A percentile compares a stretch with the other conserved stretches of the same genome.
phyloP scores from a whole-genome alignment of 352 stramenopile genomes.

The Phytopythium ostracodes region DNA sequence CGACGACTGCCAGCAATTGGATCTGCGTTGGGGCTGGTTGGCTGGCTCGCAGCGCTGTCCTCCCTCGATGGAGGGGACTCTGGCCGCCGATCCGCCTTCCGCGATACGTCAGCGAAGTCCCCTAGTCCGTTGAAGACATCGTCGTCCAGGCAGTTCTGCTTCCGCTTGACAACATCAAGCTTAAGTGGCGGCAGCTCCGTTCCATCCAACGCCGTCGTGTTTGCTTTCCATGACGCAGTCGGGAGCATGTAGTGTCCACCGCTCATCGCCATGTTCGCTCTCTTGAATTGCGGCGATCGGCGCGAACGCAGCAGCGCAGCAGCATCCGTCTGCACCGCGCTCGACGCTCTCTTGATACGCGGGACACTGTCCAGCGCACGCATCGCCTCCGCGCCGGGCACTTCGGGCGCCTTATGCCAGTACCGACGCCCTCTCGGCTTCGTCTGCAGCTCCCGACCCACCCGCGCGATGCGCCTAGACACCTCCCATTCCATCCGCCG shows the following conservation, averaged over 20 bases:
- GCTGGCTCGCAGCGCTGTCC: background rate
- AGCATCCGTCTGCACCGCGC: conserved; percentile 1
- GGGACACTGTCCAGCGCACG: background rate
- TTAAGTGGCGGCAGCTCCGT: background rate
- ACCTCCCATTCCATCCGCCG: conserved; percentile 67
- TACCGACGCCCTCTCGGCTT: conserved; percentile 45
- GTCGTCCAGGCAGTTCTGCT: background rate
- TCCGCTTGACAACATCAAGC: background rate
- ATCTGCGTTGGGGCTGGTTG: background rate
- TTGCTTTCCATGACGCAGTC: conserved; percentile 2
- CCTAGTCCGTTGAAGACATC: background rate
- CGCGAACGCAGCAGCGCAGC: no score
- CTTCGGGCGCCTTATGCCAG: conserved; percentile 34
- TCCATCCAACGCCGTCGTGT: background rate
- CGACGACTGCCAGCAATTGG: no score
- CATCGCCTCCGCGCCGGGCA: background rate
- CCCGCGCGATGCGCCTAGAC: conserved; percentile 56
- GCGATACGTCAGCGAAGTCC: background rate
- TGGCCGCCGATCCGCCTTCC: background rate
- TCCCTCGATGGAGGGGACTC: background rate
- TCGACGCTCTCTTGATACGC: background rate
- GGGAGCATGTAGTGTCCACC: conserved; percentile 1
- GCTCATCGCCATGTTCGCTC: background rate
- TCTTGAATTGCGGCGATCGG: background rate
- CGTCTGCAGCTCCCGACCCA: conserved; percentile 53